Conservation (phyloP, 768 basidiomycete genomes). For the Amanita subjunquillea region DNA sequence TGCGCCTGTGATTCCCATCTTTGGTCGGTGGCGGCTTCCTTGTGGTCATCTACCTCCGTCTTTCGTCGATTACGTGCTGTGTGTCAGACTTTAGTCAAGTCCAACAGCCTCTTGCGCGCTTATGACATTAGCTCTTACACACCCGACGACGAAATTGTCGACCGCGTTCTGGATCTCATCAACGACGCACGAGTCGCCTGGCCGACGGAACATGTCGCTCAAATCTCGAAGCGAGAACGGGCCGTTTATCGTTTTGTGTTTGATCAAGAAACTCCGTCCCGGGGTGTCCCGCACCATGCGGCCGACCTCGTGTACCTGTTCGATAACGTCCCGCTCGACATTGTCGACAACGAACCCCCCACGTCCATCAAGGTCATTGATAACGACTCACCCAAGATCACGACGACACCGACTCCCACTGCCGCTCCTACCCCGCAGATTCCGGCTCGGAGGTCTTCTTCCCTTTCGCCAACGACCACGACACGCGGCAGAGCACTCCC, state of each 20-base stretch:
- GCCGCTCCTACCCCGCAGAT: not conserved
- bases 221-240: conserved; percentile 39
- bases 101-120: conserved; percentile 49
- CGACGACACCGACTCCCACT: conserved; percentile 12
- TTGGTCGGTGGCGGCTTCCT: conserved; percentile 50
- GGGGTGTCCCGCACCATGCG: conserved; percentile 56
- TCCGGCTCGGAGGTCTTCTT: not conserved
- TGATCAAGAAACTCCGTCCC: conserved; percentile 66
- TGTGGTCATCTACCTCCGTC: conserved; percentile 53
- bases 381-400: conserved; percentile 24
- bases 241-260: conserved; percentile 74
- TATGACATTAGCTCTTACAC: conserved; percentile 63
- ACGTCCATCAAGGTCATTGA: conserved; percentile 11
- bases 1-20: conserved; percentile 54
- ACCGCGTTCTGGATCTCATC: conserved; percentile 62
- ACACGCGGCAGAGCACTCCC: not conserved
- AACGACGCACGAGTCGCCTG: conserved; percentile 69
- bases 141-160: conserved; percentile 54
- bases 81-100: conserved; percentile 57
- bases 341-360: conserved; percentile 11
- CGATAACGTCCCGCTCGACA: conserved; percentile 55
- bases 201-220: conserved; percentile 60
- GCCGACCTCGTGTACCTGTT: conserved; percentile 73
- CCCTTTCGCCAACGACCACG: not conserved
- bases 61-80: conserved; percentile 64